A percentile compares a stretch with the other conserved stretches of the same genome.
Conservation (phyloP, 768 basidiomycete genomes). For the Suillus fuscotomentosus region DNA sequence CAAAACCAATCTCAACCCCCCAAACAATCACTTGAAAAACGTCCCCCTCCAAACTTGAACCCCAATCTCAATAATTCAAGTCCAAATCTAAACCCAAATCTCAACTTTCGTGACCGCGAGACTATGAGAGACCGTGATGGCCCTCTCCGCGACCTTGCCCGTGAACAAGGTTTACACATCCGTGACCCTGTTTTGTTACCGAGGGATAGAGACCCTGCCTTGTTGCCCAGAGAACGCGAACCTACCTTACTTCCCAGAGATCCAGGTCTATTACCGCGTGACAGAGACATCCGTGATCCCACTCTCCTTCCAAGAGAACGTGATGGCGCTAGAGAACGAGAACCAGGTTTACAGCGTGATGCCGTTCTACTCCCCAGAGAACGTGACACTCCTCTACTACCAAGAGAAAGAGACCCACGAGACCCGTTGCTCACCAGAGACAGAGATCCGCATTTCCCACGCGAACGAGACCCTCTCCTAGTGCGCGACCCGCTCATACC, state of each 20-base stretch:
- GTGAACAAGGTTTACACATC: not conserved
- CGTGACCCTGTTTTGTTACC: not conserved
- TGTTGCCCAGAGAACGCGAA: not conserved
- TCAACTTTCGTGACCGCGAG: constrained; percentile 5
- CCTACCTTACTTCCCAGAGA: not conserved
- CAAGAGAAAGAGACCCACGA: constrained; percentile 1
- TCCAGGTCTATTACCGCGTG: not conserved
- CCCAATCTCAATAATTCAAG: constrained; percentile 2
- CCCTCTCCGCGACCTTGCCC: not conserved
- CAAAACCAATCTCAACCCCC: constrained; percentile 15
- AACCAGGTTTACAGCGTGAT: not conserved
- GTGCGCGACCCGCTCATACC: not conserved
- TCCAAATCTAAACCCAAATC: constrained; percentile 4
- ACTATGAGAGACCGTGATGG: constrained; percentile 3
- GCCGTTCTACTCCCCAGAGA: not conserved
- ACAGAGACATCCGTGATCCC: constrained; percentile 1
- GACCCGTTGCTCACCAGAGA: not conserved
- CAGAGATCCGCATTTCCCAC: constrained; percentile 2
- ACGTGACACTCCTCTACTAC: not conserved
- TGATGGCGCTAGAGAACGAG: not conserved
- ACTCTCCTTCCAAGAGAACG: not conserved
- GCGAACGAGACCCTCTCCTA: not conserved
- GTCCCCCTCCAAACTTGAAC: constrained; percentile 13
- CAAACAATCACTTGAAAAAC: constrained; percentile 28
- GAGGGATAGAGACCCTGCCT: not conserved